phyloP scores from a whole-genome alignment of 2,329 filamentous ascomycete species.

The Hypoxylon sp. region DNA sequence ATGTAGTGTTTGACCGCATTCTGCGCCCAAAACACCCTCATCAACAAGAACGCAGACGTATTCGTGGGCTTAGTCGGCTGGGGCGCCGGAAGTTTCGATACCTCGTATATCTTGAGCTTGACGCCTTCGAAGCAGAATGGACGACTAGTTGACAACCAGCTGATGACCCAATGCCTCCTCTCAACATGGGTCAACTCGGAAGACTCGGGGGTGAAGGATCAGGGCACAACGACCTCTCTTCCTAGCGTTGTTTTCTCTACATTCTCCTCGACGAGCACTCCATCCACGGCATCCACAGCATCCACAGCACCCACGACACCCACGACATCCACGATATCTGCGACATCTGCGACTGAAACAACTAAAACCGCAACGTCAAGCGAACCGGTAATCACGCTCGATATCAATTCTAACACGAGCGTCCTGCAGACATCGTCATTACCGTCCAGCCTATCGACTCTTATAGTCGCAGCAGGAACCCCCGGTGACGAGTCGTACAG shows the following conservation, averaged over 20 bases:
- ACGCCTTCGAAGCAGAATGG: slow-evolving; percentile 57
- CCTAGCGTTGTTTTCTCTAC: slow-evolving; percentile 3
- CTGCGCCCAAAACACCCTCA: slow-evolving; percentile 63
- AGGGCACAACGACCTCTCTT: slow-evolving; percentile 11
- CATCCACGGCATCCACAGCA: slow-evolving; percentile 1
- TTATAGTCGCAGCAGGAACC: slow-evolving; percentile 40
- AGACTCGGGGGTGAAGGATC: slow-evolving; percentile 8
- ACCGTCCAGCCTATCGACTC: slow-evolving; percentile 28
- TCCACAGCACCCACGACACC: slow-evolving; percentile 1
- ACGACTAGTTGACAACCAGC: slow-evolving; percentile 56
- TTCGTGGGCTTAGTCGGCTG: slow-evolving; percentile 63
- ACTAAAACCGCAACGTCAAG: slow-evolving; percentile 10
- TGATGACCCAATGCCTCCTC: slow-evolving; percentile 62
- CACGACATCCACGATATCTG: slow-evolving; percentile 8
- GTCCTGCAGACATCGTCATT: slow-evolving; percentile 25
- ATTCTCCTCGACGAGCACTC: neutral
- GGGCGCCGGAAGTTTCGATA: slow-evolving; percentile 62
- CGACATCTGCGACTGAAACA: too few species aligned
- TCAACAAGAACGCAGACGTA: slow-evolving; percentile 63
- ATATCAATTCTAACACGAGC: slow-evolving; percentile 24
- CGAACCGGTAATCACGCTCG: slow-evolving; percentile 31
- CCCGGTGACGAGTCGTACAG: slow-evolving; percentile 37
- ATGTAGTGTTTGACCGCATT: slow-evolving; percentile 60
- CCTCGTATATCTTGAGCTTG: slow-evolving; percentile 60
- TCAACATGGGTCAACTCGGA: slow-evolving; percentile 53